These are phyloP conservation scores for Epichloe elymi DNA, from an alignment of 2,329 filamentous ascomycete species.

Conservation along the genomic window DNA sequence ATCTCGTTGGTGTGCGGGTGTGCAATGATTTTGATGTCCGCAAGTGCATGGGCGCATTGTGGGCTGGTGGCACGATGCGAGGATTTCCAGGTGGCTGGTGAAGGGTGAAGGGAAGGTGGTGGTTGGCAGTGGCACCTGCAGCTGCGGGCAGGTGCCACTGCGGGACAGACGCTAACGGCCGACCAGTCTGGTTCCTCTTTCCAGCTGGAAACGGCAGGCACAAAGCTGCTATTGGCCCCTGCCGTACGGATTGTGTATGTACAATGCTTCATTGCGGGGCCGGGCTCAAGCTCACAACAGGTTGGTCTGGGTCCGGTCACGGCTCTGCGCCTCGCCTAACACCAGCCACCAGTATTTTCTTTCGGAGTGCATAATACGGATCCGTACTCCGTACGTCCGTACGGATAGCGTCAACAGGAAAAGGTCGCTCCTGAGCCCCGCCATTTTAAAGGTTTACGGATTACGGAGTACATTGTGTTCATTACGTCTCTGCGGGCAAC, in stretches of 20 bases:
- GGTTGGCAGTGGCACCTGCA: not conserved
- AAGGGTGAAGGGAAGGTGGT: slow-evolving; percentile 1
- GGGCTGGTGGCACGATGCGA: not conserved
- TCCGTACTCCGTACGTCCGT: no score
- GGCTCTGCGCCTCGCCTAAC: no score
- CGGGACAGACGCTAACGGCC: not conserved
- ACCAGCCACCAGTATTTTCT: no score
- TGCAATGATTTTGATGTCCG: slow-evolving; percentile 1
- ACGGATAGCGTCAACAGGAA: no score
- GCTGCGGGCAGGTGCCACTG: not conserved
- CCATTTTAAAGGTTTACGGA: no score
- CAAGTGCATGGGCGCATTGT: not conserved
- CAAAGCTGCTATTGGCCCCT: not conserved
- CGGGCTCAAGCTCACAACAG: no score
- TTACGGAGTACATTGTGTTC: no score
- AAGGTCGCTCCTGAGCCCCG: no score
- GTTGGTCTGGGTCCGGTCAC: no score
- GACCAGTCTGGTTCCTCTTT: not conserved
- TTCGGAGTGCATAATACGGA: no score
- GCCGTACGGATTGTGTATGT: no score
- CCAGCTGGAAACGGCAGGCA: not conserved
- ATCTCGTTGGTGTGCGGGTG: not conserved
- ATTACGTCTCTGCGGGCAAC: no score
- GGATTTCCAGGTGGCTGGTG: slow-evolving; percentile 5
- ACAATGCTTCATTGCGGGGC: not conserved